These are phyloP conservation scores for Cutaneotrichosporon sp. DNA, from an alignment of 1,284 basidiomycete genomes.

Conservation along the genomic window DNA sequence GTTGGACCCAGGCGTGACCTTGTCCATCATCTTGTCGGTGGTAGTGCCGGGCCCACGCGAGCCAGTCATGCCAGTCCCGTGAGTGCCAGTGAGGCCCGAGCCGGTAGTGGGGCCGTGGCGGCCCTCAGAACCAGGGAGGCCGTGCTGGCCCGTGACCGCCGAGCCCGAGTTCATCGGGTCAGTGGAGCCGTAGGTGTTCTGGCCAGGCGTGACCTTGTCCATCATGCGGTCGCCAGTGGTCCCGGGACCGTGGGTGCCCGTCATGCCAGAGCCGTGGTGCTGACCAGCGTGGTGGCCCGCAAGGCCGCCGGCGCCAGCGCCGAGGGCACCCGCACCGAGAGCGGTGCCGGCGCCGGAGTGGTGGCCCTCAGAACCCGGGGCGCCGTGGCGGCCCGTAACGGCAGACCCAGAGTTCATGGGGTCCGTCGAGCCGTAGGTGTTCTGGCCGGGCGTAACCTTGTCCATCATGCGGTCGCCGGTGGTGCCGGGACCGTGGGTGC, in stretches of 20 bases:
- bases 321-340: neutral
- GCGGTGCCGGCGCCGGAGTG: neutral
- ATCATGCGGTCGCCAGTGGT: neutral
- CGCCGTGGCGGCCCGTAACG: neutral
- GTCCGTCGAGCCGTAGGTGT: neutral
- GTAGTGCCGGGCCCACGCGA: neutral
- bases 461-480: neutral
- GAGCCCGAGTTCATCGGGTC: neutral
- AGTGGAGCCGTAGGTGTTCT: neutral
- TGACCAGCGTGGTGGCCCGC: conserved; percentile 3
- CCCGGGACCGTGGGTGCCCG: neutral
- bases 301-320: conserved; percentile 3
- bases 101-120: too few species aligned
- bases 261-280: neutral
- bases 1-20: neutral
- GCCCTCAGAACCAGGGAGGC: neutral
- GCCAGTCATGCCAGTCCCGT: too few species aligned
- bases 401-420: neutral
- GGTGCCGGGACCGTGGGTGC: conserved; percentile 1
- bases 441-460: neutral
- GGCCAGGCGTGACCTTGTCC: conserved; percentile 4
- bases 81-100: too few species aligned
- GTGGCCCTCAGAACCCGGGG: neutral
- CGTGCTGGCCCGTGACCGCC: neutral
- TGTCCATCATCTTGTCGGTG: neutral